Base-by-base conservation (phyloP, 805 yeast genomes). In the Saccharomycopsis sp. region DNA sequence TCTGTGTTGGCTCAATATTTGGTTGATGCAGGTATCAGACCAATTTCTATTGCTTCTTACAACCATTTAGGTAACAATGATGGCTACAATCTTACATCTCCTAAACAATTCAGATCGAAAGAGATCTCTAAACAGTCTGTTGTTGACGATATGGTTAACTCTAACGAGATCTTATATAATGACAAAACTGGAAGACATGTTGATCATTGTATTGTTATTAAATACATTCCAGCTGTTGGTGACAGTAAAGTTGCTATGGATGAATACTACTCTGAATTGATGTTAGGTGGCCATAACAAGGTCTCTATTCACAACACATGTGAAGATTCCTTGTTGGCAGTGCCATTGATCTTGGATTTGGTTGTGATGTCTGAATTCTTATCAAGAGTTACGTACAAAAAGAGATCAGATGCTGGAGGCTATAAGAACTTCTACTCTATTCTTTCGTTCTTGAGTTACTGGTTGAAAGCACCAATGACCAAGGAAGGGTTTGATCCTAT, bases 181-280 rank as follows among this genome's bases (percentile, higher is more conserved):
- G 85, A 88, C 54, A 84, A 88, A 73, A 69, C 77, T 51, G 96
- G 97, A 54, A 79, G 83, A 63, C 80, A 79, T 62, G 87, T 93
- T 62, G 97, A 92, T 69, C 98, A 92, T 73, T 87, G 96, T 75
- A 92, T 92, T 72, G 97, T 92, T 62, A 92, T 92, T 78, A 92
- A 92, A 76, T 91, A 92, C 73, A 76, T 93, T 70, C 87, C 89
- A 58, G 97, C 97, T 7, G 97, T 92, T 54, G 97, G 96, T 44
- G 98, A 92, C 74, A 85, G 94, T 64, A 92, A 92, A 78, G 97
- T 92, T 64, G 98, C 98, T 56, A 93, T 92, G 97, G 98, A 92
- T 73, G 97, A 93, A 76, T 92, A 92, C 77, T 90, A 93, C 77
- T 87, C 96, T 58, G 97, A 92, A 75, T 84, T 92, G 70, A 93